phyloP scores from a whole-genome alignment of 2,329 filamentous ascomycete species.

The Corniculantispora saksenae region DNA sequence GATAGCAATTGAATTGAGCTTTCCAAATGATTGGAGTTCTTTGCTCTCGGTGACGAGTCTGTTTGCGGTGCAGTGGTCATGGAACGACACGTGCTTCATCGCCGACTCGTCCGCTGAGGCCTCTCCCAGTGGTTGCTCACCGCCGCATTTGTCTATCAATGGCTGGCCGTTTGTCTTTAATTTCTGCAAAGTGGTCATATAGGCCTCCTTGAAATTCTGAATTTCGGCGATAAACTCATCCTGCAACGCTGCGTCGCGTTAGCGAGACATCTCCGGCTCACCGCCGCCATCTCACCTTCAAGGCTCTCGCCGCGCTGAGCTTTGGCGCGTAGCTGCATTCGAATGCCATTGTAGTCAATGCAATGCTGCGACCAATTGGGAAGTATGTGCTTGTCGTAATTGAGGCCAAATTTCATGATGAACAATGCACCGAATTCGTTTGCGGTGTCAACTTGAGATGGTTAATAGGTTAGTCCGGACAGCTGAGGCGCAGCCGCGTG shows the following conservation, averaged over 20 bases:
- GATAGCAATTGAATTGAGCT: background rate
- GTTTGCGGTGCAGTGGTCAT: too few relatives aligned
- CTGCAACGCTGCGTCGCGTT: background rate
- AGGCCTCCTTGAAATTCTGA: too few relatives aligned
- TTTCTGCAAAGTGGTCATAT: too few relatives aligned
- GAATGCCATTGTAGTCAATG: slow-evolving; percentile 31
- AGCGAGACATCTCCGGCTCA: background rate
- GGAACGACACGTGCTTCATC: too few relatives aligned
- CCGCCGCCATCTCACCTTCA: background rate
- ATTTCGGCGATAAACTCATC: background rate
- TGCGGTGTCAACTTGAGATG: background rate
- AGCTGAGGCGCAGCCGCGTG: background rate
- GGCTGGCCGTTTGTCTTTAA: too few relatives aligned
- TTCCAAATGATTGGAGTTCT: background rate
- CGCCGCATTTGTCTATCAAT: too few relatives aligned
- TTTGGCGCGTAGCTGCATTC: slow-evolving; percentile 17
- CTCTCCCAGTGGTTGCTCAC: too few relatives aligned
- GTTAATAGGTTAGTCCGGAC: background rate
- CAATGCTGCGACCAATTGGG: slow-evolving; percentile 32
- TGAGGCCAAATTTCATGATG: slow-evolving; percentile 34
- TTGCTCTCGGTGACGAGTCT: background rate
- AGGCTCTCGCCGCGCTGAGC: background rate
- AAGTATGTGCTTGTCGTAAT: slow-evolving; percentile 28
- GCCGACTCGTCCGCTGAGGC: too few relatives aligned
- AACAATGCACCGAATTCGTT: background rate